Percentiles rank a stretch among this genome's conserved stretches.
These are phyloP conservation scores for Mallotus japonicus DNA, from an alignment of 441 rosid species.

Conservation along the genomic window DNA sequence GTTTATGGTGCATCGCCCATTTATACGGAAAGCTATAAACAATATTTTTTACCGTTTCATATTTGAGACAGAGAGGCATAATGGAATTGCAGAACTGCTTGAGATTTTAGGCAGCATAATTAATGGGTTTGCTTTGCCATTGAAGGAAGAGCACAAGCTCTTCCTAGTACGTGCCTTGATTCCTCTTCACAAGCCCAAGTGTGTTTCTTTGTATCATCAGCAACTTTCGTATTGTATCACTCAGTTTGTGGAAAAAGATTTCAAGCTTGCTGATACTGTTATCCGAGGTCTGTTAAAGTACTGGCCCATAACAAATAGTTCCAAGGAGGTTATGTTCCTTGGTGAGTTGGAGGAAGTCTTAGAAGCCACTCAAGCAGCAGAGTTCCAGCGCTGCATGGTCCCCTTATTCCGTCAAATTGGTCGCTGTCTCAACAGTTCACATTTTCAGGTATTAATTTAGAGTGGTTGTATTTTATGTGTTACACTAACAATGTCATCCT, in stretches of 20 bases:
- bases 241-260: conserved; percentile 88
- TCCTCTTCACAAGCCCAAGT: conserved; percentile 86
- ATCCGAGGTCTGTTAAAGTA: conserved; percentile 76
- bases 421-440: conserved; percentile 73
- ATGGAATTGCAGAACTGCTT: conserved; percentile 61
- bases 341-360: conserved; percentile 89
- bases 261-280: conserved; percentile 77
- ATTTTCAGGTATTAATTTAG: conserved; percentile 67
- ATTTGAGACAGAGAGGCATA: conserved; percentile 65
- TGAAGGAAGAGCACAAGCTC: conserved; percentile 91
- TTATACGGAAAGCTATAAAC: conserved; percentile 75
- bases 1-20: conserved; percentile 82
- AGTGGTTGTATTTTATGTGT: conserved; percentile 1
- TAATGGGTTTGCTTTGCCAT: conserved; percentile 79
- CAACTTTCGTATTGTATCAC: conserved; percentile 82
- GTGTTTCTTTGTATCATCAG: conserved; percentile 70
- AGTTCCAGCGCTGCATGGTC: conserved; percentile 85
- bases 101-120: conserved; percentile 77
- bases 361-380: conserved; percentile 80
- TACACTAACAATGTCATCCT: neutral
- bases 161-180: conserved; percentile 73
- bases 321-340: conserved; percentile 75
- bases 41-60: conserved; percentile 66
- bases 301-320: conserved; percentile 81
- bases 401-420: conserved; percentile 64